Base-by-base conservation (phyloP, 2,329 filamentous ascomycete species). In the Fusarium sp. region DNA sequence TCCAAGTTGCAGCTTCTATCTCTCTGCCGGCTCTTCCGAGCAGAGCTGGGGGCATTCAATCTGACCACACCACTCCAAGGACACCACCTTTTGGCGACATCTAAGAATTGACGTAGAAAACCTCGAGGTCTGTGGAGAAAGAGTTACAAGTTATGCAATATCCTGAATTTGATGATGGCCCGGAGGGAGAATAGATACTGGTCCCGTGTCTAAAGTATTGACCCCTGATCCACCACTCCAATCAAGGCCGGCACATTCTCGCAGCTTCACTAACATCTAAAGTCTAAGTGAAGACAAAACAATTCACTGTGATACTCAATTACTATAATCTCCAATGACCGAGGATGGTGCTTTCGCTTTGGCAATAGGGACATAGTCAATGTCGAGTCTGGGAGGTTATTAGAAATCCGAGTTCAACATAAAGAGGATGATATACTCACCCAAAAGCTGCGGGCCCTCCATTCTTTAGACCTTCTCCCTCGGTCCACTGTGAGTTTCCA, bases 401-500 rank as follows among this genome's bases (percentile, higher is more conserved):
- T 20, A 54, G 50, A 1, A 31, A 33, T 14, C 18, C 11, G 1
- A 54, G 27, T 14, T 27, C 3, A 24, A 27, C 2, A 16, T 13
- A 33, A 3, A 14, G 2, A 5, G 18, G 0, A 8, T 20, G 0
- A 9, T 14, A 0, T 14, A 31, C 56, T 59, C 7, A 41, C 56
- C 24, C 56, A 59, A 59, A 59, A 11, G 56, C 35, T 9, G 6
- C 16, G 2, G 56, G 56, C 0, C 56, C 35, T 16, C 35, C 56
- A 9, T 59, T 59, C 1, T 13, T 41, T 1, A 59, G 2, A 14
- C 56, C 56, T 29, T 59, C 16, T 20, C 35, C 56, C 27, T 45
- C 39, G 1, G 65, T 74, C 73, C 73, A 75, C 6, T 68, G 64
- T 0, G 65, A 61, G 2, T 66, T 72, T 1, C 71, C 67, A 13